A percentile compares a stretch with the other conserved stretches of the same genome.
Evolutionary conservation across 352 stramenopile species (phyloP).

Genomic region (Plasmopara muralis): DNA sequence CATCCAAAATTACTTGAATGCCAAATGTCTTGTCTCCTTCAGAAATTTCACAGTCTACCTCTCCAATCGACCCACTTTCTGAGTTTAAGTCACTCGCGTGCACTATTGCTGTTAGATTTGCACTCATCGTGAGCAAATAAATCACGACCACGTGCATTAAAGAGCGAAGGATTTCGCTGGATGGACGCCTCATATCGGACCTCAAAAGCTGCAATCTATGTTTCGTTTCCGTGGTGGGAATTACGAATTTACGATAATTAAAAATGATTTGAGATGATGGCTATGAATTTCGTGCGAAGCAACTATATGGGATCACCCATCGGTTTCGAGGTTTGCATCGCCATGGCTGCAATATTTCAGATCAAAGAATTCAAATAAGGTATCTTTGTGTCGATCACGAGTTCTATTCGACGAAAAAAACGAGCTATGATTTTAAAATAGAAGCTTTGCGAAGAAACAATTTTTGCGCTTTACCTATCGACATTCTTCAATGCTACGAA

Average conservation of each 20-base stretch:
- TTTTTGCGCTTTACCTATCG: no score
- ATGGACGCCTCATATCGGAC: slow-evolving; percentile 8
- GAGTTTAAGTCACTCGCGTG: slow-evolving; percentile 1
- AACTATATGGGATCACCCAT: slow-evolving; percentile 13
- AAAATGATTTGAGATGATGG: neutral
- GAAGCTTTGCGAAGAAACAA: no score
- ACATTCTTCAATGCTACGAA: no score
- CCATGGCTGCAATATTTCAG: no score
- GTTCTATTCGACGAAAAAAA: no score
- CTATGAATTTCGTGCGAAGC: neutral
- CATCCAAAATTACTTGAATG: slow-evolving; percentile 25
- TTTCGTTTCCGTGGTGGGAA: neutral
- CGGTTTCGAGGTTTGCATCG: neutral
- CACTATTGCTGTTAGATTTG: neutral
- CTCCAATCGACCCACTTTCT: slow-evolving; percentile 14
- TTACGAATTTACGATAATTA: neutral
- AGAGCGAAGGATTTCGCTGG: slow-evolving; percentile 5
- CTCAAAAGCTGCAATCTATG: neutral
- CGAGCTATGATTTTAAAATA: no score
- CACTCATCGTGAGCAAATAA: slow-evolving; percentile 3
- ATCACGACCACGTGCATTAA: slow-evolving; percentile 3
- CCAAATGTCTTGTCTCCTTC: slow-evolving; percentile 28
- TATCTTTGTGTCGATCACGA: no score
- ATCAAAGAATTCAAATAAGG: no score
- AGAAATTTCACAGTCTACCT: slow-evolving; percentile 13